phyloP scores from a whole-genome alignment of 306 rosid genomes.

The Neltuma alba region DNA sequence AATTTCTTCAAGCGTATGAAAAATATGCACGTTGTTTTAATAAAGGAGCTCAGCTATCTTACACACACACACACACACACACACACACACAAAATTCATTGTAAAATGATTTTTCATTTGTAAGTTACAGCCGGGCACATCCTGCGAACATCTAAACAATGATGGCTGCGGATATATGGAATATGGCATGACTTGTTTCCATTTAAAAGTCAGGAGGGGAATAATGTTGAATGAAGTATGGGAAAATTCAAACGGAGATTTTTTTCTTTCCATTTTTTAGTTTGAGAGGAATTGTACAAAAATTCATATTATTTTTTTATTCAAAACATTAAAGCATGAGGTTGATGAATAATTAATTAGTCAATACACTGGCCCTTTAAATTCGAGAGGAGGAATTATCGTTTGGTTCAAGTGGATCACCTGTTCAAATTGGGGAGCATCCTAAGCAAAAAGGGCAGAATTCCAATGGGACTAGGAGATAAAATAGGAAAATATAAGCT shows the following conservation, averaged over 20 bases:
- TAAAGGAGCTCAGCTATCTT: neutral
- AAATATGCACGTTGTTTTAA: neutral
- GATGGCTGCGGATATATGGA: neutral
- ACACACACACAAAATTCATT: too few relatives aligned
- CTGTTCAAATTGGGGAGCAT: neutral
- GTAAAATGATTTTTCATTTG: neutral
- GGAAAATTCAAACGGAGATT: neutral
- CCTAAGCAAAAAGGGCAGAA: neutral
- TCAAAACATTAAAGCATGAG: neutral
- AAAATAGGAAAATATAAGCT: neutral
- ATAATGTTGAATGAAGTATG: neutral
- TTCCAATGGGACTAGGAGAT: neutral
- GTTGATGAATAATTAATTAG: neutral
- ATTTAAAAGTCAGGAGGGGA: neutral
- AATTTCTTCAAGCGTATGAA: too few relatives aligned
- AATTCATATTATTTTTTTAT: too few relatives aligned
- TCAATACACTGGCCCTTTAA: neutral
- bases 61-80: too few relatives aligned
- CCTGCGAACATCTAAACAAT: neutral
- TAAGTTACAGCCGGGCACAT: neutral
- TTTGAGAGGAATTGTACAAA: neutral
- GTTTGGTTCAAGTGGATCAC: neutral
- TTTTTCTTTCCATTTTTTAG: neutral
- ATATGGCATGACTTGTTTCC: neutral
- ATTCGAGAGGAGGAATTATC: neutral